These are phyloP conservation scores for Nicotiana tomentosiformis DNA, from an alignment of 257 asterid genomes.

Conservation along the genomic window DNA sequence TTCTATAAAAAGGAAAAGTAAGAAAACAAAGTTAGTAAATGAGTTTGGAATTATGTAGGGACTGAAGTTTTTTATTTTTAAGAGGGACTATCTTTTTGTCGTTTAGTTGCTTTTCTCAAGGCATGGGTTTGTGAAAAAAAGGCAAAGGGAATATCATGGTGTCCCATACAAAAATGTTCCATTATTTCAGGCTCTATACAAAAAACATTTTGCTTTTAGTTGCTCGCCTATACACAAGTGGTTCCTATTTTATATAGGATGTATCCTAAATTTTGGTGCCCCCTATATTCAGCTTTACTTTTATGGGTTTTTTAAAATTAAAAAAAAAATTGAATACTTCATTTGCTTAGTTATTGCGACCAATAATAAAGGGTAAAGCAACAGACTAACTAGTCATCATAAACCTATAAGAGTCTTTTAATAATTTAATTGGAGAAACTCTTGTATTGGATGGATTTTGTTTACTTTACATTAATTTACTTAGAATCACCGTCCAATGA, in stretches of 20 bases:
- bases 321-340: not conserved
- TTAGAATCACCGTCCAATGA: not conserved
- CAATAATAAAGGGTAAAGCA: not conserved
- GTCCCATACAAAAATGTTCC: conserved; percentile 6
- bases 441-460: not conserved
- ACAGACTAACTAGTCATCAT: not conserved
- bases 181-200: not conserved
- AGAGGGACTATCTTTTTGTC: not conserved
- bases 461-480: not conserved
- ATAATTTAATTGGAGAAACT: not conserved
- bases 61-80: not conserved
- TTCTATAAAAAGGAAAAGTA: not conserved
- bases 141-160: not conserved
- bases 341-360: not conserved
- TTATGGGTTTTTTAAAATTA: not conserved
- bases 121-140: not conserved
- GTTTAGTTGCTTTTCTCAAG: not conserved
- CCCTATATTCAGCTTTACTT: not conserved
- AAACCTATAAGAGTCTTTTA: not conserved
- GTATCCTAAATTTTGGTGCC: not conserved
- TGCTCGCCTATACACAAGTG: not conserved
- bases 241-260: not conserved
- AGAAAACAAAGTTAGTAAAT: not conserved
- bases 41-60: not conserved
- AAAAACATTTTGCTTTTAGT: not conserved